A percentile compares a stretch with the other conserved stretches of the same genome.
Conservation (phyloP, 352 stramenopile species). For the Pythium guiyangense region DNA sequence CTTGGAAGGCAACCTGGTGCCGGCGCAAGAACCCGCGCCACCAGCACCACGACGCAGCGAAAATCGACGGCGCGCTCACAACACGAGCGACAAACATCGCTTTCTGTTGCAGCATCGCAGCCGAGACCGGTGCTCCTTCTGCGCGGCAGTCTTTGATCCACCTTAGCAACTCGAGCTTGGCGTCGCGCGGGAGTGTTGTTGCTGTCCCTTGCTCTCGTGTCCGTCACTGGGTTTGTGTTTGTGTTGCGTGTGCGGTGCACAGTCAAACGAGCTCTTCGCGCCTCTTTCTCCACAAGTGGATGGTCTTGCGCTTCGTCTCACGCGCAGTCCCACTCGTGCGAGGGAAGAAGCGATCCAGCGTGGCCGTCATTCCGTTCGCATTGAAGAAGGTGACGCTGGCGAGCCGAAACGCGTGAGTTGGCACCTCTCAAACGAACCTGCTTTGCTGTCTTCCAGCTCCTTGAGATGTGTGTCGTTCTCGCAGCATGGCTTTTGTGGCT, state of each 20-base stretch:
- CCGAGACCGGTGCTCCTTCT: not conserved
- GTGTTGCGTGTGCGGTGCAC: not conserved
- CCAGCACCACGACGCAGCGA: constrained; percentile 6
- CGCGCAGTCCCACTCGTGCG: not conserved
- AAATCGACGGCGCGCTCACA: not conserved
- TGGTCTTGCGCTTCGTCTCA: constrained; percentile 11
- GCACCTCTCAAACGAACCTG: not conserved
- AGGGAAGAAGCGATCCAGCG: constrained; percentile 3
- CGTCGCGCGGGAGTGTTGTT: not conserved
- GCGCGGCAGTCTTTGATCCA: not conserved
- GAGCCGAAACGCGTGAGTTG: not conserved
- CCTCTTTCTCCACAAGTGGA: constrained; percentile 6
- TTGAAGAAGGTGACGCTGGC: not conserved
- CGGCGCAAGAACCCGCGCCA: not conserved
- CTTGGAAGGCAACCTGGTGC: constrained; percentile 1
- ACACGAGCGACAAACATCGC: not conserved
- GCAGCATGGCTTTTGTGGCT: not conserved
- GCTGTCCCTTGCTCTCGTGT: not conserved
- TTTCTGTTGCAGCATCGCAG: not conserved
- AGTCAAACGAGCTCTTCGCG: not conserved
- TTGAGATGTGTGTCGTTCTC: no score
- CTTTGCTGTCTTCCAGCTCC: not conserved
- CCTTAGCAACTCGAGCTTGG: not conserved
- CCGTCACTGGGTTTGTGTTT: not conserved
- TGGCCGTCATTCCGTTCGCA: not conserved